phyloP scores from a whole-genome alignment of 1,284 basidiomycete species.

The Somion occarium region DNA sequence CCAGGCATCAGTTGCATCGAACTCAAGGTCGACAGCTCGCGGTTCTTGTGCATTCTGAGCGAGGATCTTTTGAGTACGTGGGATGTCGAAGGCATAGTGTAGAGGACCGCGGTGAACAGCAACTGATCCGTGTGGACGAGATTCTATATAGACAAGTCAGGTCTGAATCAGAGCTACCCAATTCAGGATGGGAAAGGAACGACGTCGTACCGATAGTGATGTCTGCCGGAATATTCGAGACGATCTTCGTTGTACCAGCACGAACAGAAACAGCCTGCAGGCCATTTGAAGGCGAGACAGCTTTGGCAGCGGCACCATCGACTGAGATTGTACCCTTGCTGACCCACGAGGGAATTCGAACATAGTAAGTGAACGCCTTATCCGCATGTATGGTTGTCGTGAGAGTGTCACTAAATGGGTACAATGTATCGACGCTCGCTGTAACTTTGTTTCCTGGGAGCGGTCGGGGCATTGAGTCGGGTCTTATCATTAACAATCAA shows the following conservation, averaged over 20 bases:
- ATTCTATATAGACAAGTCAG: constrained; percentile 30
- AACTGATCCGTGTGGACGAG: constrained; percentile 46
- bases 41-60: constrained; percentile 40
- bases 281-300: constrained; percentile 39
- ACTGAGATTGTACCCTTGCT: constrained; percentile 44
- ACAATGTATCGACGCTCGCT: constrained; percentile 46
- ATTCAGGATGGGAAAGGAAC: neutral
- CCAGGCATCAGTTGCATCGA: constrained; percentile 45
- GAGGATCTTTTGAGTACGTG: constrained; percentile 39
- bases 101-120: constrained; percentile 53
- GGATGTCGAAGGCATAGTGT: constrained; percentile 51
- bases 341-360: constrained; percentile 55
- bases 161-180: neutral
- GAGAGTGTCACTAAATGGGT: constrained; percentile 53
- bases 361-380: constrained; percentile 47
- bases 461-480: constrained; percentile 3
- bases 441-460: constrained; percentile 41
- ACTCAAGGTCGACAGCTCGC: constrained; percentile 48
- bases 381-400: constrained; percentile 44
- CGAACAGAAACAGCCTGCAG: constrained; percentile 40
- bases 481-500: neutral
- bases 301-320: constrained; percentile 33
- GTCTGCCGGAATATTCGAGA: constrained; percentile 41
- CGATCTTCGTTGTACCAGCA: constrained; percentile 42
- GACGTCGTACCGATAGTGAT: constrained; percentile 41